phyloP scores from a whole-genome alignment of 2,329 filamentous ascomycete species.

The Neurospora sp. region DNA sequence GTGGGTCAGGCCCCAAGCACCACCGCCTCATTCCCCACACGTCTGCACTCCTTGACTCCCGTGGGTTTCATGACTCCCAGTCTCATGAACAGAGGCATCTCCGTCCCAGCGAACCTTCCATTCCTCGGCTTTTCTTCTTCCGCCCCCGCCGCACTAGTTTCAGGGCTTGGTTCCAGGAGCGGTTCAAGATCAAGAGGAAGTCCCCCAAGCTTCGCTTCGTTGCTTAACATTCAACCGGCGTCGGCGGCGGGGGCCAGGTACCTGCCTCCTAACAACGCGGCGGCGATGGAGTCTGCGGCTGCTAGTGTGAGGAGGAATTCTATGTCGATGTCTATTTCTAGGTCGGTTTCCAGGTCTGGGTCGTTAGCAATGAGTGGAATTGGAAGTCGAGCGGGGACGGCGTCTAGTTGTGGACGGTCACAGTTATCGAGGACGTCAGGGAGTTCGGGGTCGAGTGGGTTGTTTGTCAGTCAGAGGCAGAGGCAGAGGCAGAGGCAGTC shows the following conservation, averaged over 20 bases:
- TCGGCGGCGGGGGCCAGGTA: background rate
- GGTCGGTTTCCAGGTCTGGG: background rate
- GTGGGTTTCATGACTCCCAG: background rate
- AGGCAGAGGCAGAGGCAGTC: background rate
- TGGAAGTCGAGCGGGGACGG: background rate
- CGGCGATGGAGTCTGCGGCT: background rate
- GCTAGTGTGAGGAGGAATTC: background rate
- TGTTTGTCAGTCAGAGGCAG: background rate
- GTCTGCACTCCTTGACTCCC: background rate
- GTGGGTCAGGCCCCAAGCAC: background rate
- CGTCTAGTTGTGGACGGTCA: background rate
- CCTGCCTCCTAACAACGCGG: background rate
- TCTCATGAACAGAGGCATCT: background rate
- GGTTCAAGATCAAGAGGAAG: background rate
- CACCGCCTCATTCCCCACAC: background rate
- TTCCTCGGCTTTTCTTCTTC: background rate
- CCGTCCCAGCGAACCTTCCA: background rate
- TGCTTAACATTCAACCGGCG: background rate
- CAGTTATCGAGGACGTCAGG: background rate
- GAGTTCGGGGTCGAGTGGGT: background rate
- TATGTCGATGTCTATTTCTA: background rate
- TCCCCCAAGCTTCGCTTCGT: background rate
- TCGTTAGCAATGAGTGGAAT: background rate
- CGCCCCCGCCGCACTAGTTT: background rate
- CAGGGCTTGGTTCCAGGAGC: no score